A percentile compares a stretch with the other conserved stretches of the same genome.
phyloP scores from a whole-genome alignment of 768 basidiomycete genomes.

The Rubroboletus satanas region DNA sequence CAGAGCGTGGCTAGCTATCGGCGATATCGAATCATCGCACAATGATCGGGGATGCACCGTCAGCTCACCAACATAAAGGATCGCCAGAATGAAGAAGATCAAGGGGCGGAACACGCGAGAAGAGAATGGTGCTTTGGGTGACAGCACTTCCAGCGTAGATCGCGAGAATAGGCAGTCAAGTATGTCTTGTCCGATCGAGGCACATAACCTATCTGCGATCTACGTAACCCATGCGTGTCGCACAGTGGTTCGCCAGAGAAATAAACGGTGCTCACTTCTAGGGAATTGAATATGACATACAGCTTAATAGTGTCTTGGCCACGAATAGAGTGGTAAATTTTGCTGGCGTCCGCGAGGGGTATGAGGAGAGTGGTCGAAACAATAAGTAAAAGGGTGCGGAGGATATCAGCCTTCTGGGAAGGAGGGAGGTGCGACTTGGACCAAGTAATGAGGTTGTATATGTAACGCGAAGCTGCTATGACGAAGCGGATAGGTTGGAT shows the following conservation, averaged over 20 bases:
- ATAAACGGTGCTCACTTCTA: conserved; percentile 67
- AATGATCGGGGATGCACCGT: background rate
- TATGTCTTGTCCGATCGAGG: conserved; percentile 96
- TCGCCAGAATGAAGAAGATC: conserved; percentile 78
- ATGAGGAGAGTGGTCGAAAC: conserved; percentile 71
- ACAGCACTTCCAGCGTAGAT: conserved; percentile 76
- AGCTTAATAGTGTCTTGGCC: conserved; percentile 98
- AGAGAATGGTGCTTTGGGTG: conserved; percentile 56
- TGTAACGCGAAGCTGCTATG: conserved; percentile 57
- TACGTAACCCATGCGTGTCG: conserved; percentile 28
- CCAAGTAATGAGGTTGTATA: conserved; percentile 46
- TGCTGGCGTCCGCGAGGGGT: conserved; percentile 89
- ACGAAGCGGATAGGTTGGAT: conserved; percentile 88
- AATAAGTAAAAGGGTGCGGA: conserved; percentile 74
- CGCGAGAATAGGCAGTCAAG: conserved; percentile 94
- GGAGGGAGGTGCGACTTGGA: conserved; percentile 63
- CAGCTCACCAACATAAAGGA: conserved; percentile 73
- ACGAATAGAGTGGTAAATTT: conserved; percentile 96
- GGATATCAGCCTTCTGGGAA: conserved; percentile 88
- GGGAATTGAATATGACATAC: conserved; percentile 97
- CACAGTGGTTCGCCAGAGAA: background rate
- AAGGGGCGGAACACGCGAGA: conserved; percentile 72
- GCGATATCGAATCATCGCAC: background rate
- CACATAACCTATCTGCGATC: conserved; percentile 94
- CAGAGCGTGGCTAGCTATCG: conserved; percentile 78